Evolutionary conservation across 305 asterid species (phyloP).

Genomic region (Salvia sclarea): DNA sequence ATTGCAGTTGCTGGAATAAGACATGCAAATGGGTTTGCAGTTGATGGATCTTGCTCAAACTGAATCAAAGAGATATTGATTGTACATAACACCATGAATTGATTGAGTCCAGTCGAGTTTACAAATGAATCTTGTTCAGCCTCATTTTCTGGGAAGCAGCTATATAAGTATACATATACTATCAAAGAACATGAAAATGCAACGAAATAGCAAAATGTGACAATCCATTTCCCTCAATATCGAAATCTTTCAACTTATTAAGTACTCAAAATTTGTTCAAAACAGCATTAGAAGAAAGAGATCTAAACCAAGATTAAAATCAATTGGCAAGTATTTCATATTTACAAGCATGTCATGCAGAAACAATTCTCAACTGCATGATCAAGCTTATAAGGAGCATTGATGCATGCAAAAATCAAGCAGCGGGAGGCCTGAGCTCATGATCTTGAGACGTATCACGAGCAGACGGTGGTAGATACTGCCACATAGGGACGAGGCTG

Average conservation of each 20-base stretch:
- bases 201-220: not conserved
- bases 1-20: not conserved
- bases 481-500: conserved; percentile 86
- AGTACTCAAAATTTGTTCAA: conserved; percentile 20
- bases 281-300: conserved; percentile 12
- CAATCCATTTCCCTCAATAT: conserved; percentile 29
- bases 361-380: conserved; percentile 33
- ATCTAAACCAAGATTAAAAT: conserved; percentile 14
- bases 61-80: too few relatives aligned
- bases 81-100: too few relatives aligned
- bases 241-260: conserved; percentile 25
- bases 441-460: conserved; percentile 83
- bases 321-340: conserved; percentile 24
- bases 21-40: not conserved
- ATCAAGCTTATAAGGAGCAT: conserved; percentile 27
- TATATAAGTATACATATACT: not conserved
- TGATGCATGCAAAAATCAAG: conserved; percentile 41
- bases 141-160: too few relatives aligned
- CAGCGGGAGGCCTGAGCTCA: conserved; percentile 85
- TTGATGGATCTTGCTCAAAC: not conserved
- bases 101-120: too few relatives aligned
- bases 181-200: not conserved
- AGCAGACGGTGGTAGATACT: conserved; percentile 63
- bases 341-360: conserved; percentile 44
- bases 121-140: too few relatives aligned